Evolutionary conservation across 345 rosid genomes (phyloP).

Genomic region (Eucalyptus sideroxylon): DNA sequence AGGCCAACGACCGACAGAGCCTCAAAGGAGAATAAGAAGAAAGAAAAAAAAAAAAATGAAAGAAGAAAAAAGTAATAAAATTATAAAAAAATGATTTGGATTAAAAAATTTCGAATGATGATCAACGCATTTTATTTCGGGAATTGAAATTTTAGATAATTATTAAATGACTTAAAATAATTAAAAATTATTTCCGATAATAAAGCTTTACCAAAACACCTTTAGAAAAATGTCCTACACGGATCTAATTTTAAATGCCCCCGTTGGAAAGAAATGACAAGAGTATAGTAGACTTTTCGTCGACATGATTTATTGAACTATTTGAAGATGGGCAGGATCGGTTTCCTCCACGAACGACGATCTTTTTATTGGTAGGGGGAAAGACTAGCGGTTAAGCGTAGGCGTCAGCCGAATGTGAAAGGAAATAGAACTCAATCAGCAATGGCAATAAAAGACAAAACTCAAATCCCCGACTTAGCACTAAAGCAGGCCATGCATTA

Average conservation of each 20-base stretch:
- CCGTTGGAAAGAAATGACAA: background rate
- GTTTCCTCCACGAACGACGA: background rate
- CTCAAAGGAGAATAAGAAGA: no score
- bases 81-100: no score
- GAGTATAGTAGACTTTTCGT: background rate
- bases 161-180: accelerated
- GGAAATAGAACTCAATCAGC: background rate
- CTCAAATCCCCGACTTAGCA: background rate
- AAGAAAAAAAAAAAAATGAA: no score
- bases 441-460: background rate
- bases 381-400: background rate
- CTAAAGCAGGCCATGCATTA: background rate
- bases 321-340: background rate
- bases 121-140: accelerated
- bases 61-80: no score
- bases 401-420: background rate
- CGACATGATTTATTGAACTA: background rate
- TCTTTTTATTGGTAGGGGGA: background rate
- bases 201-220: accelerated
- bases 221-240: accelerated
- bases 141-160: no score
- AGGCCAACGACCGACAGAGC: accelerated
- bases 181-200: no score
- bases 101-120: accelerated
- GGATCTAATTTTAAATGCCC: background rate